Base-by-base conservation (phyloP, 83 land plant genomes). In the Picea mariana region DNA sequence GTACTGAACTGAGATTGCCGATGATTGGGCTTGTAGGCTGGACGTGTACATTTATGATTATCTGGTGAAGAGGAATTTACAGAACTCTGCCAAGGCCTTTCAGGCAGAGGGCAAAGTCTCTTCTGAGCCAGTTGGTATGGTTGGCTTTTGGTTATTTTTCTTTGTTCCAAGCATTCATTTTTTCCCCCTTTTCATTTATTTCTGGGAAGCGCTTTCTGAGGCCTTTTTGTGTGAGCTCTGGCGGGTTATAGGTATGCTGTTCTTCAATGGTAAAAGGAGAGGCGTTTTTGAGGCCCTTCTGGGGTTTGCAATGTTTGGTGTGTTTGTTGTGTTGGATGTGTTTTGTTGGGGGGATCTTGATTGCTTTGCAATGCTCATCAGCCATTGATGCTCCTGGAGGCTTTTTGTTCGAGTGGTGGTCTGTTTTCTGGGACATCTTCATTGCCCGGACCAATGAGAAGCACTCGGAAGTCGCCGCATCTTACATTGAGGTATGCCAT, bases 371-470 rank as follows among this genome's bases (percentile, higher is more conserved):
- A 55, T 55, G 59, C 0, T 55, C 15, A 55, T 55, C 87, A 95
- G 95, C 98, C 66, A 95, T 95, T 62, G 98, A 95, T 92, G 95
- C 98, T 5, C 98, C 95, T 72, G 96, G 95, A 21, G 98, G 98
- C 16, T 95, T 95, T 89, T 88, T 95, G 2, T 95, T 93, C 75
- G 98, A 95, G 79, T 95, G 98, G 98, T 95, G 98, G 98, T 95
- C 95, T 59, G 89, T 88, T 3, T 90, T 90, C 79, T 90, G 89
- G 89, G 92, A 90, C 62, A 90, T 90, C 13, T 93, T 95, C 75
- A 95, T 95, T 83, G 92, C 98, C 13, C 92, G 95, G 75, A 95
- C 98, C 11, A 95, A 95, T 86, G 98, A 93, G 83, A 93, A 95
- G 81, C 98, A 95, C 77, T 95, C 95, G 3, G 95, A 95, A 75